phyloP scores from a whole-genome alignment of 352 stramenopile genomes.

The Blastocystis sp. region DNA sequence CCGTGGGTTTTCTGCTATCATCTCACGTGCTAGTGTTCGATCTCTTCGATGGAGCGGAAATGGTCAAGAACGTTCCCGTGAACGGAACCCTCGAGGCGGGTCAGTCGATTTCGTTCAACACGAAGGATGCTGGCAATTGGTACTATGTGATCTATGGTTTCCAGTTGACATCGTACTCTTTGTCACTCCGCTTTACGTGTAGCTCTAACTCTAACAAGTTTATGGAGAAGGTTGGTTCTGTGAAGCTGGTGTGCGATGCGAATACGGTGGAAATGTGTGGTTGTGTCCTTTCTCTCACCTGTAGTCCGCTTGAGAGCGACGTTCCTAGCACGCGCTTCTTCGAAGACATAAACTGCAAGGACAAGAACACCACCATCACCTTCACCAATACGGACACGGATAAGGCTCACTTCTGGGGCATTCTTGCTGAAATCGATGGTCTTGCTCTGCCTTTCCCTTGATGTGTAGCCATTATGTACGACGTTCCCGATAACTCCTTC shows the following conservation, averaged over 20 bases:
- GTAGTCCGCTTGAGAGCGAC: slow-evolving; percentile 5
- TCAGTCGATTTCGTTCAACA: background rate
- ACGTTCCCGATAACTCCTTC: background rate
- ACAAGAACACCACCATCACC: slow-evolving; percentile 10
- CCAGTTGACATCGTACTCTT: background rate
- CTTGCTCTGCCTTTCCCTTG: background rate
- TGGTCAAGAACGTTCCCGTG: slow-evolving; percentile 39
- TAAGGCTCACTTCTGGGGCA: background rate
- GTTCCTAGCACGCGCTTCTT: slow-evolving; percentile 4
- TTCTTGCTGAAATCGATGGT: slow-evolving; percentile 42
- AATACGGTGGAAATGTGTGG: background rate
- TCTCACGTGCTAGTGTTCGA: background rate
- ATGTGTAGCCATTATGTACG: slow-evolving; percentile 41
- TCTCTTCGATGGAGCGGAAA: background rate
- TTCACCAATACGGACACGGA: slow-evolving; percentile 1
- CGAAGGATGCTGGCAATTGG: background rate
- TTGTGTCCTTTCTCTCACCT: background rate
- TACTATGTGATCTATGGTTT: slow-evolving; percentile 22
- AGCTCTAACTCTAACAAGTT: background rate
- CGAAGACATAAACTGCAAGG: background rate
- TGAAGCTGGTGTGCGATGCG: slow-evolving; percentile 29
- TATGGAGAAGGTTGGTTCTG: background rate
- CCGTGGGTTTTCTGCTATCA: background rate
- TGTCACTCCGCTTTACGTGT: background rate
- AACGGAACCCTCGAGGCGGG: slow-evolving; percentile 26